A percentile compares a stretch with the other conserved stretches of the same genome.
Evolutionary conservation across 495 filamentous ascomycete genomes (phyloP).

Genomic region (Aspergillus sparsus): DNA sequence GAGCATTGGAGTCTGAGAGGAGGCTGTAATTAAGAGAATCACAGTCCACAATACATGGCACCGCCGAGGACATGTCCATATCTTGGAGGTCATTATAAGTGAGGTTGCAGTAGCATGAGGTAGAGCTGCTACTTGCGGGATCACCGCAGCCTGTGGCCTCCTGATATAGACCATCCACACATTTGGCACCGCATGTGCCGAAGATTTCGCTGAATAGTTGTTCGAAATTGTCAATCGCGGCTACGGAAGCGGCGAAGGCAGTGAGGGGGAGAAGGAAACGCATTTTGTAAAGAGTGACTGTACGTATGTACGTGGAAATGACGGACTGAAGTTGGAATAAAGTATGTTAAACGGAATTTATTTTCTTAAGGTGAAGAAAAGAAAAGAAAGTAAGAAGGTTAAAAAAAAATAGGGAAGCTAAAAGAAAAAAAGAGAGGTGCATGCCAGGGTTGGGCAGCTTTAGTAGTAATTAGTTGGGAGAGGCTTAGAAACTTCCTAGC

Average conservation of each 20-base stretch:
- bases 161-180: background rate
- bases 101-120: background rate
- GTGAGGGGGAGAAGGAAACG: background rate
- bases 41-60: background rate
- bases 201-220: background rate
- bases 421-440: no score
- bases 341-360: no score
- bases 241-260: background rate
- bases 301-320: no score
- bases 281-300: background rate
- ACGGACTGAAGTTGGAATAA: no score
- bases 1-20: background rate
- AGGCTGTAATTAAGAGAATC: background rate
- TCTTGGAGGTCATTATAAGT: background rate
- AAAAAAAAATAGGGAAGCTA: no score
- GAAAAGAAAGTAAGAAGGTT: no score
- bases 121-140: background rate
- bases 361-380: no score
- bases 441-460: no score
- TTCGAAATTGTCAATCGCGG: background rate
- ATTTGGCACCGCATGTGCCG: background rate
- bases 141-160: conserved; percentile 1
- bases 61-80: background rate
- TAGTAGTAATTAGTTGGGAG: no score
- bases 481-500: no score